Evolutionary conservation across 73 alveolate genomes (phyloP).

Genomic region (Effrenium voratum): DNA sequence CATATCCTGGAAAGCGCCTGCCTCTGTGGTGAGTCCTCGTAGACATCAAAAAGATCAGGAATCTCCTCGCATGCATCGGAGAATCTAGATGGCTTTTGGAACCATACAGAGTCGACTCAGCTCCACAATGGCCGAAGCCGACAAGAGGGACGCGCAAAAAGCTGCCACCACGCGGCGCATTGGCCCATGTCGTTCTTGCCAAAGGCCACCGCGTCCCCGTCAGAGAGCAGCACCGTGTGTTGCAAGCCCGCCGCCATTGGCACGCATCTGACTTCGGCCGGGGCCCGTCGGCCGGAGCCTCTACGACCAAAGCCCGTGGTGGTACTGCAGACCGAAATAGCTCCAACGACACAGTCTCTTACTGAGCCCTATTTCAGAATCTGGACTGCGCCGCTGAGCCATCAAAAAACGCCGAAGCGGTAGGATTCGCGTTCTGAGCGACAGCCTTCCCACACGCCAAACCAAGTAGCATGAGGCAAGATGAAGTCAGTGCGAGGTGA

Average conservation of each 20-base stretch:
- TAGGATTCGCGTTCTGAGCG: too few relatives aligned
- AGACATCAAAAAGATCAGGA: slow-evolving; percentile 53
- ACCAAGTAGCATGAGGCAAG: too few relatives aligned
- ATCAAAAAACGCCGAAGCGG: too few relatives aligned
- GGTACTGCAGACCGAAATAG: too few relatives aligned
- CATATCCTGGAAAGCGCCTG: not conserved
- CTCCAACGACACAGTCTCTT: too few relatives aligned
- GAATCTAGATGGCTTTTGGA: not conserved
- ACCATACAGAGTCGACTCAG: not conserved
- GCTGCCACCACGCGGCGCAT: slow-evolving; percentile 5
- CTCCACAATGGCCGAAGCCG: not conserved
- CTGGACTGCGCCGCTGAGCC: too few relatives aligned
- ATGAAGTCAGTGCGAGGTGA: too few relatives aligned
- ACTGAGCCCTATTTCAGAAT: too few relatives aligned
- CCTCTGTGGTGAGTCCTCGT: slow-evolving; percentile 34
- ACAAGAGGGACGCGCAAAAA: not conserved
- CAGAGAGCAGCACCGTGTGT: slow-evolving; percentile 69
- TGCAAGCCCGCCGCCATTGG: slow-evolving; percentile 71
- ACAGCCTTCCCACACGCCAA: too few relatives aligned
- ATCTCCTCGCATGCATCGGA: not conserved
- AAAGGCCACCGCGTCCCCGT: slow-evolving; percentile 85
- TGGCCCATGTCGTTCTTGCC: slow-evolving; percentile 70
- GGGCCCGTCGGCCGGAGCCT: too few relatives aligned
- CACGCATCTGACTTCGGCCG: not conserved
- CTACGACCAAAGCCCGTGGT: too few relatives aligned